These are phyloP conservation scores for Thalassia testudinum DNA, from an alignment of 116 monocot species.

Conservation along the genomic window DNA sequence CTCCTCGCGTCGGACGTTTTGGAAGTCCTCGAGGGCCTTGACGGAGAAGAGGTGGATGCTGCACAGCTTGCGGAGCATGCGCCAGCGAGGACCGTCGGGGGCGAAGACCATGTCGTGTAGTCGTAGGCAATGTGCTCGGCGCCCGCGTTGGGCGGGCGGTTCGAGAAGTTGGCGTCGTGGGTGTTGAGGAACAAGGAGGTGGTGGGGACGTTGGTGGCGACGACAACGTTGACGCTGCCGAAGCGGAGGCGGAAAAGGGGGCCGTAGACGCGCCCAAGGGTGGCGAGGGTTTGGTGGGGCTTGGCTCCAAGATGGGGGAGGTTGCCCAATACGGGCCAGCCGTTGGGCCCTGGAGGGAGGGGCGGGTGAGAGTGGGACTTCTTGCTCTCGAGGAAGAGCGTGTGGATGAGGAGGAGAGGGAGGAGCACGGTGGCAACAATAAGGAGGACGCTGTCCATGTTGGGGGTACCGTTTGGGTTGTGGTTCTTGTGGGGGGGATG, in stretches of 20 bases:
- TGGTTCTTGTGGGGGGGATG: too few species aligned
- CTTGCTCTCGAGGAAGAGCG: too few species aligned
- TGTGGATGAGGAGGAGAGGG: too few species aligned
- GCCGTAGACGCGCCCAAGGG: conserved; percentile 31
- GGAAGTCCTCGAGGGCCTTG: conserved; percentile 9
- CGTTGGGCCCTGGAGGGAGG: conserved; percentile 65
- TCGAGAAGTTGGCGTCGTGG: conserved; percentile 41
- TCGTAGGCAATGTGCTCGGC: conserved; percentile 15
- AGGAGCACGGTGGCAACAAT: too few species aligned
- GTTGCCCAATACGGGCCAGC: conserved; percentile 74
- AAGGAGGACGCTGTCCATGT: too few species aligned
- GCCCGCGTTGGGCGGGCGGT: conserved; percentile 34
- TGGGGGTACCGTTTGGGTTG: too few species aligned
- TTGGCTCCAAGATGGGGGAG: conserved; percentile 58
- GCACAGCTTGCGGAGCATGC: conserved; percentile 15
- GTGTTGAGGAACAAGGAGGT: conserved; percentile 25
- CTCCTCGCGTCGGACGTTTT: conserved; percentile 8
- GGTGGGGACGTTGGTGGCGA: conserved; percentile 15
- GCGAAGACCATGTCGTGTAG: conserved; percentile 13
- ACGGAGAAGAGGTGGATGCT: conserved; percentile 10
- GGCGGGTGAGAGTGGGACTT: background rate
- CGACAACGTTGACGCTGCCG: conserved; percentile 27
- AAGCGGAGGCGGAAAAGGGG: conserved; percentile 38
- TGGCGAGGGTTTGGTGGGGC: conserved; percentile 41
- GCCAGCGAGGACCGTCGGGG: conserved; percentile 14